Evolutionary conservation across 2,329 filamentous ascomycete species (phyloP).

Genomic region (Ascochyta viciae-villosae): DNA sequence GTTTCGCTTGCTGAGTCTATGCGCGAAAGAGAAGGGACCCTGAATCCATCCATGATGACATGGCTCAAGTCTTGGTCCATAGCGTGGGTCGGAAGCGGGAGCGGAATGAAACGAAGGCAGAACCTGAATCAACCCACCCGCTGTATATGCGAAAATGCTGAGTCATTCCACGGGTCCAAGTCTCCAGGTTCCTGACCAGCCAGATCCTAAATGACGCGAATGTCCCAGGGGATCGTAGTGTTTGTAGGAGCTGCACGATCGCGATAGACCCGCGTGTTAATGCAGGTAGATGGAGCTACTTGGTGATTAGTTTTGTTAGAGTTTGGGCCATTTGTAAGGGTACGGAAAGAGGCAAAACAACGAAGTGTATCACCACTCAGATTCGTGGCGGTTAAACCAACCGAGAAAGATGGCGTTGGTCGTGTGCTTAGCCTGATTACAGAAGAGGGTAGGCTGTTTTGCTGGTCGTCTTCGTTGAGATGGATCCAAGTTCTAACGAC

Average conservation of each 20-base stretch:
- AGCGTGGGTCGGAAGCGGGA: conserved; percentile 6
- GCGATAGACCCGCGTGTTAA: conserved; percentile 8
- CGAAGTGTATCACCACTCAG: background rate
- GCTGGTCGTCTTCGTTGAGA: background rate
- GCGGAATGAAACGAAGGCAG: conserved; percentile 3
- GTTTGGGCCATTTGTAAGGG: conserved; percentile 8
- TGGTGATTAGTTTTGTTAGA: conserved; percentile 7
- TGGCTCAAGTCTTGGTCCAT: conserved; percentile 11
- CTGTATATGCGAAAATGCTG: conserved; percentile 3
- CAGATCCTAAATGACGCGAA: conserved; percentile 7
- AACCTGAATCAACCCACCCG: background rate
- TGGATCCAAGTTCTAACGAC: background rate
- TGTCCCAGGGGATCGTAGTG: background rate
- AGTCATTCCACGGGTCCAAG: background rate
- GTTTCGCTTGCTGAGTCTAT: conserved; percentile 18
- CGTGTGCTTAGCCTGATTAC: background rate
- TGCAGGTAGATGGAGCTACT: conserved; percentile 10
- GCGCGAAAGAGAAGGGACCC: conserved; percentile 5
- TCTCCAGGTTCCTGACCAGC: background rate
- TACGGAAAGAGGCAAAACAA: background rate
- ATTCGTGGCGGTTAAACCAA: background rate
- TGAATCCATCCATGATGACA: conserved; percentile 1
- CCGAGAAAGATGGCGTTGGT: background rate
- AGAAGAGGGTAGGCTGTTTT: background rate
- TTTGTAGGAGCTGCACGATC: conserved; percentile 6